Conservation (phyloP, 1,284 basidiomycete species). For the Xerocomus amazonicus region DNA sequence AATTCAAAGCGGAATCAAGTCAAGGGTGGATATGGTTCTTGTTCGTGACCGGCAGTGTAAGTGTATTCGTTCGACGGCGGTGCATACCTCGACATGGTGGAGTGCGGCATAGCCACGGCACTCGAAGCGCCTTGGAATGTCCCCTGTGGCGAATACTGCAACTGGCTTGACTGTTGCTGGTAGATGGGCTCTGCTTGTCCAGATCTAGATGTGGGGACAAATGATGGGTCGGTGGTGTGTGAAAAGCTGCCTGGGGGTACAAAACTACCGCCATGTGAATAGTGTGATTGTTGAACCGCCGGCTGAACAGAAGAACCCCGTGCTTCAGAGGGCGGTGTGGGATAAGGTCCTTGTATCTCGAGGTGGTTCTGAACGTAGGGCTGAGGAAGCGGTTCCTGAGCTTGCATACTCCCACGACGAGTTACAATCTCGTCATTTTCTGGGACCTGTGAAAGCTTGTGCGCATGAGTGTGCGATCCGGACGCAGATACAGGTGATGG, state of each 20-base stretch:
- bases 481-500: background rate
- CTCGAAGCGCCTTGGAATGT: conserved; percentile 16
- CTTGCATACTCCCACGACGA: conserved; percentile 28
- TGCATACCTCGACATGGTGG: conserved; percentile 15
- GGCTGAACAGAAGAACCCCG: conserved; percentile 14
- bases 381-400: conserved; percentile 18
- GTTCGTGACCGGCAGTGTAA: conserved; percentile 22
- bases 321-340: conserved; percentile 20
- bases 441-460: conserved; percentile 27
- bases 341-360: conserved; percentile 18
- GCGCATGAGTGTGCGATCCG: background rate
- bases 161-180: conserved; percentile 5
- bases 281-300: conserved; percentile 20
- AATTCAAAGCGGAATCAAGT: conserved; percentile 6
- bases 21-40: conserved; percentile 26
- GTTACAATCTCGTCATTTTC: conserved; percentile 24
- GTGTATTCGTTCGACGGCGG: conserved; percentile 22
- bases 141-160: conserved; percentile 23
- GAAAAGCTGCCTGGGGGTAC: conserved; percentile 13
- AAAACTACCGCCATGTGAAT: conserved; percentile 16
- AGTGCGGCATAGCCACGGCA: conserved; percentile 17
- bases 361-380: conserved; percentile 21
- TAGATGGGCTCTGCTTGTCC: conserved; percentile 15
- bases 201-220: conserved; percentile 11
- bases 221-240: conserved; percentile 20